phyloP scores from a whole-genome alignment of 2,329 filamentous ascomycete species.

The Ilyonectria sp. region DNA sequence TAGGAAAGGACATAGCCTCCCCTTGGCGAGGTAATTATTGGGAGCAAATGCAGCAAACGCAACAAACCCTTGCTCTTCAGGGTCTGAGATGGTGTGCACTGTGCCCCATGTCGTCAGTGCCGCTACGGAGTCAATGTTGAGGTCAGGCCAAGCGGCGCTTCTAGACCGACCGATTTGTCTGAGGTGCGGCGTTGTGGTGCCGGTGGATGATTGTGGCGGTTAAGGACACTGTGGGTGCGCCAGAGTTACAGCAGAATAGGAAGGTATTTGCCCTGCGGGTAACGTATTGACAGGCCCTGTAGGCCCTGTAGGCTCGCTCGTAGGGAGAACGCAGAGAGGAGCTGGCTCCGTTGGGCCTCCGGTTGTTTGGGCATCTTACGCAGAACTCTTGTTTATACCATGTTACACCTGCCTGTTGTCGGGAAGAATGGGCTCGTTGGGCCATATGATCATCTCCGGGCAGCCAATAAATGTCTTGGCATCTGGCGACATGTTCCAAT shows the following conservation, averaged over 20 bases:
- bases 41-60: not conserved
- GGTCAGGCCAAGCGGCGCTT: constrained; percentile 10
- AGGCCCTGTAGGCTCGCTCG: not conserved
- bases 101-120: not conserved
- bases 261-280: constrained; percentile 16
- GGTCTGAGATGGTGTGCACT: constrained; percentile 9
- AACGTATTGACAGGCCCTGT: not conserved
- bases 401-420: not conserved
- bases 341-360: not conserved
- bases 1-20: constrained; percentile 1
- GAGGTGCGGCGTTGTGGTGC: constrained; percentile 9
- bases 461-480: constrained; percentile 3
- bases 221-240: constrained; percentile 13
- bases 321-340: not conserved
- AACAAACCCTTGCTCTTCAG: constrained; percentile 1
- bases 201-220: constrained; percentile 17
- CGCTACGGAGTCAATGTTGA: constrained; percentile 2
- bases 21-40: constrained; percentile 5
- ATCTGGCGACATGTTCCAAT: constrained; percentile 6
- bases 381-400: not conserved
- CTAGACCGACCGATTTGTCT: constrained; percentile 28
- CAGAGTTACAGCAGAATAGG: constrained; percentile 19
- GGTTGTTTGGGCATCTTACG: not conserved
- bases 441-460: constrained; percentile 8
- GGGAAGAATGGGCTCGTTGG: not conserved